Conservation (phyloP, 371 early-diverging fungal species). For the Dichotomocladium elegans region DNA sequence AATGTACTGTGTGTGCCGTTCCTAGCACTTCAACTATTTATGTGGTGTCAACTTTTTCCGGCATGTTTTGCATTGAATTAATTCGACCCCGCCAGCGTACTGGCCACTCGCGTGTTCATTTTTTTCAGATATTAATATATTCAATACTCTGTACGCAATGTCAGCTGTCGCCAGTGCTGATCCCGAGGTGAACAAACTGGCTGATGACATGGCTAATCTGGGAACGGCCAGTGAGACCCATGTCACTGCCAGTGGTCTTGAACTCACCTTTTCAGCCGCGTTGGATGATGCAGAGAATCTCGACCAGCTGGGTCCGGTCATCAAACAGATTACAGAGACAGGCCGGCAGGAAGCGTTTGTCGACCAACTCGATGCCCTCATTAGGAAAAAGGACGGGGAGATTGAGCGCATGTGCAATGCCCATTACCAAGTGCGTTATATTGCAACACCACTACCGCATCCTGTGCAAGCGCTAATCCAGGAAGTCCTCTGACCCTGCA, state of each 20-base stretch:
- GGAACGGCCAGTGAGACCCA: slow-evolving; percentile 14
- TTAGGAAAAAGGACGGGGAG: slow-evolving; percentile 89
- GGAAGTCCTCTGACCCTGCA: not conserved
- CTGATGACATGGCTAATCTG: slow-evolving; percentile 9
- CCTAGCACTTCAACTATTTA: too few species aligned
- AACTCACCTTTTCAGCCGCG: slow-evolving; percentile 38
- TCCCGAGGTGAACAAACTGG: slow-evolving; percentile 11
- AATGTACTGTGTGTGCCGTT: too few species aligned
- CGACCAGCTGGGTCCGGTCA: slow-evolving; percentile 84
- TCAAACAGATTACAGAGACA: slow-evolving; percentile 86
- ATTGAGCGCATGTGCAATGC: slow-evolving; percentile 96
- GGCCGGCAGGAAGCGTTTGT: slow-evolving; percentile 84
- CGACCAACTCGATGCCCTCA: slow-evolving; percentile 79
- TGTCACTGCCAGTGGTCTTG: slow-evolving; percentile 22
- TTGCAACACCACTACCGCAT: not conserved
- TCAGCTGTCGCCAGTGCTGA: slow-evolving; percentile 8
- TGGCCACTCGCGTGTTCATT: too few species aligned
- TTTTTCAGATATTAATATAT: too few species aligned
- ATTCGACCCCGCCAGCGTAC: too few species aligned
- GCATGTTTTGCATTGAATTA: too few species aligned
- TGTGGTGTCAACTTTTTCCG: too few species aligned
- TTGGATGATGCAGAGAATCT: slow-evolving; percentile 65
- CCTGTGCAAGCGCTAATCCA: not conserved
- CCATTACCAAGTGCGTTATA: slow-evolving; percentile 78
- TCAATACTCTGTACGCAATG: too few species aligned